phyloP scores from a whole-genome alignment of 2,329 filamentous ascomycete species.

The Curvularia lunata region DNA sequence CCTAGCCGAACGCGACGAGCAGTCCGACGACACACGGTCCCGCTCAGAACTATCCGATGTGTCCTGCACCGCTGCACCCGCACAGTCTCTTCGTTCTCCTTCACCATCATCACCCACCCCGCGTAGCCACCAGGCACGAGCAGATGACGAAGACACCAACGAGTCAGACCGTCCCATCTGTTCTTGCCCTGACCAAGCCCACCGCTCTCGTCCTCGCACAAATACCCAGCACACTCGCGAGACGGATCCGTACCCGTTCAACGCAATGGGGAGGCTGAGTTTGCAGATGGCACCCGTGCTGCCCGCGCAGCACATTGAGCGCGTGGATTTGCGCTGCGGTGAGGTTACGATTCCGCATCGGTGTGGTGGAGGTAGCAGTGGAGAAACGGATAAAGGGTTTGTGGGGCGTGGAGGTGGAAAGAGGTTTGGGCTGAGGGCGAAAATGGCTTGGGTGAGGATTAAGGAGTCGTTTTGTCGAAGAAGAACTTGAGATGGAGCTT shows the following conservation, averaged over 20 bases:
- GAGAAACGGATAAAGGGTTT: neutral
- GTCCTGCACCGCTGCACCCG: neutral
- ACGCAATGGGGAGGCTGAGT: neutral
- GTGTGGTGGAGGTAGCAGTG: neutral
- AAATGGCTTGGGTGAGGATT: constrained; percentile 1
- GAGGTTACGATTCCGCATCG: neutral
- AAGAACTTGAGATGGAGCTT: neutral
- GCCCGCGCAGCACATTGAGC: neutral
- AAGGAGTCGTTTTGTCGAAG: neutral
- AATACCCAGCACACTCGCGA: neutral
- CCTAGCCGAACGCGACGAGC: neutral
- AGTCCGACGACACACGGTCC: neutral
- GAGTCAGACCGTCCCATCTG: neutral
- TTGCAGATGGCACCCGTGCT: neutral
- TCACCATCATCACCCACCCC: neutral
- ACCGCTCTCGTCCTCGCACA: neutral
- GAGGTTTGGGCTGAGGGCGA: neutral
- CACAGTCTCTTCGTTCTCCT: neutral
- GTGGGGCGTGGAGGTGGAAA: neutral
- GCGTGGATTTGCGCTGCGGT: neutral
- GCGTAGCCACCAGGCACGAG: neutral
- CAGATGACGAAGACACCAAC: neutral
- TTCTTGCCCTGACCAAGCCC: neutral
- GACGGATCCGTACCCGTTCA: neutral
- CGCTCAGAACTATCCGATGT: neutral